A percentile compares a stretch with the other conserved stretches of the same genome.
Evolutionary conservation across 2,329 filamentous ascomycete genomes (phyloP).

Genomic region (Hymenoscyphus linearis): DNA sequence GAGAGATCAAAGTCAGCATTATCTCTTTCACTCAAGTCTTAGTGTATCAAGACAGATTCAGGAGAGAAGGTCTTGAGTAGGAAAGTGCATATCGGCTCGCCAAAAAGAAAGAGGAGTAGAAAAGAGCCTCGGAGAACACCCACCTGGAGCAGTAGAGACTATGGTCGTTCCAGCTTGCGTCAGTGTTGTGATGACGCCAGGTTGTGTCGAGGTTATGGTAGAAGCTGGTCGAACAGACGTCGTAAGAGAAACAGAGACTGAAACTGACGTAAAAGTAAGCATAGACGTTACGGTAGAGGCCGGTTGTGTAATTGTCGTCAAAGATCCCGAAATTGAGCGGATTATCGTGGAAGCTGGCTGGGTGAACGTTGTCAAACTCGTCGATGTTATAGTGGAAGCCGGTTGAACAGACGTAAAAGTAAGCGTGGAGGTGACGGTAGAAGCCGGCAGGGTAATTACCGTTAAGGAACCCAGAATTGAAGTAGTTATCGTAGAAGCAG

Average conservation of each 20-base stretch:
- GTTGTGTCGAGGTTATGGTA: constrained; percentile 3
- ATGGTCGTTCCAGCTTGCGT: constrained; percentile 12
- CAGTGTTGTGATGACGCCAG: constrained; percentile 5
- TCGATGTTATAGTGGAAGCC: background rate
- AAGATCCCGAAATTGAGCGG: constrained; percentile 4
- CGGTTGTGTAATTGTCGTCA: constrained; percentile 13
- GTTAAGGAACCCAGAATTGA: constrained; percentile 8
- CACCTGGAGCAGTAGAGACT: constrained; percentile 3
- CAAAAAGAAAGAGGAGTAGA: too few relatives aligned
- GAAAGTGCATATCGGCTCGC: too few relatives aligned
- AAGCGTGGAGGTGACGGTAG: background rate
- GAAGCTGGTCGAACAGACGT: constrained; percentile 8
- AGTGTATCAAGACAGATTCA: too few relatives aligned
- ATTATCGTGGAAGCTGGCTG: background rate
- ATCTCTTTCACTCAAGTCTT: too few relatives aligned
- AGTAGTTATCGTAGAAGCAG: background rate
- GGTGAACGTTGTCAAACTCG: background rate
- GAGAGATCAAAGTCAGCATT: too few relatives aligned
- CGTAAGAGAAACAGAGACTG: constrained; percentile 2
- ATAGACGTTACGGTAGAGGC: constrained; percentile 1
- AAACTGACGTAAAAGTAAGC: background rate
- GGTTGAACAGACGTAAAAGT: background rate
- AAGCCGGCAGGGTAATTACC: constrained; percentile 11
- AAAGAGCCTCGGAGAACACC: too few relatives aligned
- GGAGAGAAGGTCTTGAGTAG: too few relatives aligned